Conservation (phyloP, 2,329 filamentous ascomycete genomes). For the Epichloe gansuensis region DNA sequence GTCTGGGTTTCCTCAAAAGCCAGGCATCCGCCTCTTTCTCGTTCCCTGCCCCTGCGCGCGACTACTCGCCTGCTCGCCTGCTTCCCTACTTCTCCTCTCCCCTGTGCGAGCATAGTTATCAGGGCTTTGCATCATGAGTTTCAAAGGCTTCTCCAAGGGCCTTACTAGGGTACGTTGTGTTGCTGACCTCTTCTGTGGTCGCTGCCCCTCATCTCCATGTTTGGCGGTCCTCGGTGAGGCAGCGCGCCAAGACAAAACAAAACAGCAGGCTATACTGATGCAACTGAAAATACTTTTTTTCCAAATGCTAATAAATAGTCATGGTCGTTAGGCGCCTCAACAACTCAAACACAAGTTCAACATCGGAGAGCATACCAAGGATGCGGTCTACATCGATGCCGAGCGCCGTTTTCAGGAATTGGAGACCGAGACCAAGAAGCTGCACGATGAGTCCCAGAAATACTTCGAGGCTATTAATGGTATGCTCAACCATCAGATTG, state of each 20-base stretch:
- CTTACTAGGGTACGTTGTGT: conserved; percentile 57
- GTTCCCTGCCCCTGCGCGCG: conserved; percentile 1
- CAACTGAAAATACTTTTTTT: background rate
- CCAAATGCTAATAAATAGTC: background rate
- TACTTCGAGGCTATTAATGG: conserved; percentile 97
- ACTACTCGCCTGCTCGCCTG: background rate
- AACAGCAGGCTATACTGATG: background rate
- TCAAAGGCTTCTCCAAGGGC: conserved; percentile 91
- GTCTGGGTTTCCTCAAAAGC: conserved; percentile 1
- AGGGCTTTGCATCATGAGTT: conserved; percentile 57
- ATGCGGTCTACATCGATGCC: conserved; percentile 87
- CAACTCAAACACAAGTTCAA: conserved; percentile 87
- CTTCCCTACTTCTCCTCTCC: background rate
- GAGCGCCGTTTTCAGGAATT: conserved; percentile 90
- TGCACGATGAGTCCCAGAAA: conserved; percentile 93
- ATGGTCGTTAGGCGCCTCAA: conserved; percentile 61
- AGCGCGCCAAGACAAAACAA: background rate
- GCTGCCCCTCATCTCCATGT: conserved; percentile 19
- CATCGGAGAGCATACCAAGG: conserved; percentile 88
- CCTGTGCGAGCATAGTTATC: background rate
- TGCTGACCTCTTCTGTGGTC: conserved; percentile 3
- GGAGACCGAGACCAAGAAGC: conserved; percentile 89
- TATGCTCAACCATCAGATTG: conserved; percentile 96
- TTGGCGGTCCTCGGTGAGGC: background rate
- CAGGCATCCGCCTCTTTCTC: background rate